phyloP scores from a whole-genome alignment of 352 stramenopile species.

The Pythium sukuiense region DNA sequence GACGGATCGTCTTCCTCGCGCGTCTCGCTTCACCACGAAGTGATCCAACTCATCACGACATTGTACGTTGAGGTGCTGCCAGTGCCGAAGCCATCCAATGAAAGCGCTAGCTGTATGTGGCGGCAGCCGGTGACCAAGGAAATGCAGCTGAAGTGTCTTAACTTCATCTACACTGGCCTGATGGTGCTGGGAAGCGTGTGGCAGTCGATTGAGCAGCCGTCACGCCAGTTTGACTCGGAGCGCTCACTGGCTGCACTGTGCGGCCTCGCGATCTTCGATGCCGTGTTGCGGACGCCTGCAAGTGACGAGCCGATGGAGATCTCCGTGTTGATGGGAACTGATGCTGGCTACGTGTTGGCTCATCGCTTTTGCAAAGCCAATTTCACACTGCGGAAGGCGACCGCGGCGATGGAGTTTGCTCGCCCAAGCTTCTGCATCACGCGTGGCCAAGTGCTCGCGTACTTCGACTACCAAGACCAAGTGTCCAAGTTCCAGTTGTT shows the following conservation, averaged over 20 bases:
- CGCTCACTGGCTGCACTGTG: constrained; percentile 77
- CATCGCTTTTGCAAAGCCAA: constrained; percentile 88
- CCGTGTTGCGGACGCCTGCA: constrained; percentile 76
- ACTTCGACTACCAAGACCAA: constrained; percentile 70
- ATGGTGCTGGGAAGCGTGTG: constrained; percentile 85
- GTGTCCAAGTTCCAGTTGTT: constrained; percentile 71
- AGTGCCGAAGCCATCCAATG: constrained; percentile 41
- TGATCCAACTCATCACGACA: constrained; percentile 83
- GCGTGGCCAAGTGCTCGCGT: constrained; percentile 72
- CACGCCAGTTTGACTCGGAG: constrained; percentile 86
- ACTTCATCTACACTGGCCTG: constrained; percentile 69
- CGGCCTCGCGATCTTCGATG: constrained; percentile 79
- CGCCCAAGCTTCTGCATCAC: constrained; percentile 74
- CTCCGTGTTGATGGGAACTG: constrained; percentile 77
- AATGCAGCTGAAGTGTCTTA: constrained; percentile 80
- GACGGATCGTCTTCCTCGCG: constrained; percentile 90
- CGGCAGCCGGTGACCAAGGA: constrained; percentile 66
- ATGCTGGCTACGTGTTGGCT: constrained; percentile 76
- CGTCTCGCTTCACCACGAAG: constrained; percentile 87
- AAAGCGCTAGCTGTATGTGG: constrained; percentile 64
- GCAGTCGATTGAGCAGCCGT: constrained; percentile 88
- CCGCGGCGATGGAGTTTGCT: constrained; percentile 83
- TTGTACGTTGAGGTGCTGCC: constrained; percentile 84
- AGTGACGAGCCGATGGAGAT: constrained; percentile 75
- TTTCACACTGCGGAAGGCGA: constrained; percentile 71